Evolutionary conservation across 352 stramenopile species (phyloP).

Genomic region (Poterioochromonas sp.): DNA sequence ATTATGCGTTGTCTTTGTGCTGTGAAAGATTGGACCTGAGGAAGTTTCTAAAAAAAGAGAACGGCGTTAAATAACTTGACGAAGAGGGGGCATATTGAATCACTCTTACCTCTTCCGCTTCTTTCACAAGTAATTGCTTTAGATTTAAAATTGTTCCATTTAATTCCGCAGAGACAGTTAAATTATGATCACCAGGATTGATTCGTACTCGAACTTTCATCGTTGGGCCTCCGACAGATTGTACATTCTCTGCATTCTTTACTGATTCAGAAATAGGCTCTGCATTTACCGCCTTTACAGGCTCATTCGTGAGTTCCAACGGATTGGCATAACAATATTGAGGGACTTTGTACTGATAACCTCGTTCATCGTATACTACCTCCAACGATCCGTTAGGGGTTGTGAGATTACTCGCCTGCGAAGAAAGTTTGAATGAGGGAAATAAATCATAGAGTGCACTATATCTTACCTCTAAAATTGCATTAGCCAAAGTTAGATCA

Average conservation of each 20-base stretch:
- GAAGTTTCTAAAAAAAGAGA: no score
- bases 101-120: background rate
- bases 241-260: background rate
- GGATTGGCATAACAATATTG: background rate
- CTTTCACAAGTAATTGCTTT: background rate
- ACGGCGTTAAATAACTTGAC: no score
- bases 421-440: background rate
- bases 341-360: constrained; percentile 26
- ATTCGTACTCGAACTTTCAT: background rate
- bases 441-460: background rate
- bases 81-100: no score
- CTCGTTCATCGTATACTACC: constrained; percentile 16
- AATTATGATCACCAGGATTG: constrained; percentile 27
- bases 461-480: constrained; percentile 18
- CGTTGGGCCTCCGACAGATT: background rate
- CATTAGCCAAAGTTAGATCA: constrained; percentile 5
- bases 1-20: constrained; percentile 15
- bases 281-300: background rate
- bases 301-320: background rate
- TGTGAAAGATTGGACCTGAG: background rate
- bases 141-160: background rate
- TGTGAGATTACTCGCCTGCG: background rate
- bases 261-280: background rate
- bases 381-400: constrained; percentile 8
- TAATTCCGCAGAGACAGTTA: background rate